Percentiles rank a stretch among this genome's conserved stretches.
These are phyloP conservation scores for Bipolaris cookei DNA, from an alignment of 2,329 filamentous ascomycete genomes.

Conservation along the genomic window DNA sequence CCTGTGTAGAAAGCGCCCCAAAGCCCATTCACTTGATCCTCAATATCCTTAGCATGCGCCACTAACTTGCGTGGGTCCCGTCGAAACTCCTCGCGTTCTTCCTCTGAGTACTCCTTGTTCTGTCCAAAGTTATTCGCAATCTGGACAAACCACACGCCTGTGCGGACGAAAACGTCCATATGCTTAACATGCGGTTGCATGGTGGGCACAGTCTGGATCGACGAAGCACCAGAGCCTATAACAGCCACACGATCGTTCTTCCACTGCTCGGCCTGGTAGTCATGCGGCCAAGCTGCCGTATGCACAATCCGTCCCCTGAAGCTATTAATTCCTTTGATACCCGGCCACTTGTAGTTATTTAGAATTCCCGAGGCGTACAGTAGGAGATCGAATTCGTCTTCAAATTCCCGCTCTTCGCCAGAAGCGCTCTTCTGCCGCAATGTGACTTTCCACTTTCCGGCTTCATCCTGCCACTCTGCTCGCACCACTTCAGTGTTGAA, in stretches of 20 bases:
- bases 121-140: conserved; percentile 56
- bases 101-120: conserved; percentile 54
- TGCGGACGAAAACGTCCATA: conserved; percentile 56
- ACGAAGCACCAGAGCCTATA: conserved; percentile 54
- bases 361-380: conserved; percentile 54
- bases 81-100: conserved; percentile 53
- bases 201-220: conserved; percentile 55
- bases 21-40: conserved; percentile 56
- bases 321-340: conserved; percentile 52
- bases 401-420: conserved; percentile 47
- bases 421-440: conserved; percentile 50
- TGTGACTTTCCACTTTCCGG: conserved; percentile 58
- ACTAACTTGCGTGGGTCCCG: conserved; percentile 51
- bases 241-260: conserved; percentile 52
- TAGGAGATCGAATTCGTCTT: conserved; percentile 54
- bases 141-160: conserved; percentile 54
- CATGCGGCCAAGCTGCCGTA: conserved; percentile 56
- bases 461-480: conserved; percentile 57
- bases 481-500: conserved; percentile 58
- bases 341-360: conserved; percentile 49
- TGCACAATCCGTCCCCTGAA: conserved; percentile 55
- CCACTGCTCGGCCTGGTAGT: conserved; percentile 54
- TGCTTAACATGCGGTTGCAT: conserved; percentile 57
- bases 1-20: conserved; percentile 57
- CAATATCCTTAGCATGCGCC: conserved; percentile 55